Percentiles rank a stretch among this genome's conserved stretches.
Conservation (phyloP, 768 basidiomycete species). For the Psilocybe tampanensis region DNA sequence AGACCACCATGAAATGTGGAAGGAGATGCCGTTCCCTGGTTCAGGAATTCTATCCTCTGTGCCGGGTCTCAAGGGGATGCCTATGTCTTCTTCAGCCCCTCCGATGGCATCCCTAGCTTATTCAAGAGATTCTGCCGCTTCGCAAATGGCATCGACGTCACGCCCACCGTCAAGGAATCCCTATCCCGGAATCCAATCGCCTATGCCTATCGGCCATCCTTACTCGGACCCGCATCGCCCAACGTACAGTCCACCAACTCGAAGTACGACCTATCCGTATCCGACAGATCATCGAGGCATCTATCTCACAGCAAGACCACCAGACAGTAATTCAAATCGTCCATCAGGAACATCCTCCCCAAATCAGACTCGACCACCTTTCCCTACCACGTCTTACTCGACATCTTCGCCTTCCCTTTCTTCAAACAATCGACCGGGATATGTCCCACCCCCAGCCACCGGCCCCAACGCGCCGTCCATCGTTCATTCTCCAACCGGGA, state of each 20-base stretch:
- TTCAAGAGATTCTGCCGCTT: neutral
- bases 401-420: neutral
- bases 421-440: slow-evolving; percentile 1
- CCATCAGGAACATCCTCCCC: neutral
- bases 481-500: slow-evolving; percentile 17
- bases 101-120: slow-evolving; percentile 22
- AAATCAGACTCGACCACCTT: neutral
- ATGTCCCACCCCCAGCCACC: slow-evolving; percentile 1
- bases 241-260: slow-evolving; percentile 2
- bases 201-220: neutral
- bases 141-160: neutral
- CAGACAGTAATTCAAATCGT: neutral
- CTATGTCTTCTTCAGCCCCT: neutral
- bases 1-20: slow-evolving; percentile 19
- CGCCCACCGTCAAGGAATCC: neutral
- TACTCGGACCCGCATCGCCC: slow-evolving; percentile 3
- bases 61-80: neutral
- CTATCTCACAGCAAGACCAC: slow-evolving; percentile 1
- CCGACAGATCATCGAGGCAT: slow-evolving; percentile 3
- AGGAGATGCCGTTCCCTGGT: slow-evolving; percentile 23
- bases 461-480: slow-evolving; percentile 13
- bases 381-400: neutral
- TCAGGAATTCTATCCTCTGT: slow-evolving; percentile 12
- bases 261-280: slow-evolving; percentile 2
- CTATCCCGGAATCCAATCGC: slow-evolving; percentile 2